Percentiles rank a stretch among this genome's conserved stretches.
phyloP scores from a whole-genome alignment of 257 asterid genomes.

The Mentha longifolia region DNA sequence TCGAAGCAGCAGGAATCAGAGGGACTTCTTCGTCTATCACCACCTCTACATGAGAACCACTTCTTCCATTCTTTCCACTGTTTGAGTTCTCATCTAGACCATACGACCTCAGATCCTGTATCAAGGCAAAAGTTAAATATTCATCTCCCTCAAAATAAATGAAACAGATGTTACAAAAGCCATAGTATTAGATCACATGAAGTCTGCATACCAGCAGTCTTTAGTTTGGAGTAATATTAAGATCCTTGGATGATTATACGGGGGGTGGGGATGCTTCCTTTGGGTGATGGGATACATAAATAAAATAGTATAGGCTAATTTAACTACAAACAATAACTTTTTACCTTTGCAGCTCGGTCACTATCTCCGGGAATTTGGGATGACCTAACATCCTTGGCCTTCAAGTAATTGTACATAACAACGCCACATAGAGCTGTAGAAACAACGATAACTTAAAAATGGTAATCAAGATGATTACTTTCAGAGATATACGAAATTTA shows the following conservation, averaged over 20 bases:
- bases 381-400: slow-evolving; percentile 53
- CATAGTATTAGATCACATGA: background rate
- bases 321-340: background rate
- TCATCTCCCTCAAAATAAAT: background rate
- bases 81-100: slow-evolving; percentile 41
- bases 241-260: background rate
- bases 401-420: slow-evolving; percentile 66
- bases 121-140: background rate
- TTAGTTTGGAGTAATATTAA: background rate
- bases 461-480: slow-evolving; percentile 20
- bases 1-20: slow-evolving; percentile 45
- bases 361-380: slow-evolving; percentile 51
- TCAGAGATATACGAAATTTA: slow-evolving; percentile 21
- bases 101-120: slow-evolving; percentile 49
- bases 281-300: no score
- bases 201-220: background rate
- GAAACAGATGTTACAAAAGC: background rate
- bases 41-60: slow-evolving; percentile 43
- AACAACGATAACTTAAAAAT: slow-evolving; percentile 21
- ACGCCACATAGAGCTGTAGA: slow-evolving; percentile 90
- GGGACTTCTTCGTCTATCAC: slow-evolving; percentile 57
- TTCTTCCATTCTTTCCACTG: slow-evolving; percentile 43
- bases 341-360: slow-evolving; percentile 51
- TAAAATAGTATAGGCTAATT: no score
- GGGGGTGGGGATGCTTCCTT: no score